These are phyloP conservation scores for Botryobasidium botryosum DNA, from an alignment of 768 basidiomycete species.

Conservation along the genomic window DNA sequence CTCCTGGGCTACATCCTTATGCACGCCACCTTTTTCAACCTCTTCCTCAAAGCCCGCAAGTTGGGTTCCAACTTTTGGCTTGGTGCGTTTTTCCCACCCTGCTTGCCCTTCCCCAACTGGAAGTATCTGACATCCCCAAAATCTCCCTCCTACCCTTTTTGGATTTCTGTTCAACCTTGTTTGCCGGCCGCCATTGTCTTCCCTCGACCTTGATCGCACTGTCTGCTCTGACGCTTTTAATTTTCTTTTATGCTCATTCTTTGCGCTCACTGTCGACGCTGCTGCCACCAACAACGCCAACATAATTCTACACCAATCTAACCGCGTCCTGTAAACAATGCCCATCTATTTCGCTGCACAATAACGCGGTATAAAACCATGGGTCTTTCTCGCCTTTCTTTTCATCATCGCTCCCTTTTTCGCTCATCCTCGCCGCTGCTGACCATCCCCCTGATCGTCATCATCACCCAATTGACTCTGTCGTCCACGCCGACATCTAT, in stretches of 20 bases:
- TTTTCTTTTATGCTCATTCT: not conserved
- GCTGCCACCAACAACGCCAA: not conserved
- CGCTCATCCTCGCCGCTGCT: too few relatives aligned
- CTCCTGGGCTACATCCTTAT: conserved; percentile 87
- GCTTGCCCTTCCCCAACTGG: conserved; percentile 1
- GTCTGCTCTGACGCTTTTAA: conserved; percentile 11
- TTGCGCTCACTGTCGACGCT: not conserved
- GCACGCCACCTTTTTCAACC: conserved; percentile 86
- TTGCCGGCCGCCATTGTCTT: not conserved
- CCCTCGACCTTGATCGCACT: conserved; percentile 10
- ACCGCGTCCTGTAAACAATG: too few relatives aligned
- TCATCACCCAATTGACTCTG: too few relatives aligned
- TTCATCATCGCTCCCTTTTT: too few relatives aligned
- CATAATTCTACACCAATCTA: not conserved
- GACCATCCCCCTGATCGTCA: too few relatives aligned
- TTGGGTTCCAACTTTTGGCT: conserved; percentile 67
- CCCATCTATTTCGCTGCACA: too few relatives aligned
- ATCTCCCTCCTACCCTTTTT: conserved; percentile 4
- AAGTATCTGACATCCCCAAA: too few relatives aligned
- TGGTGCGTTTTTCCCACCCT: conserved; percentile 16
- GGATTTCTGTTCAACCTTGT: conserved; percentile 4
- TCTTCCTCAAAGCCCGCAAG: conserved; percentile 74
- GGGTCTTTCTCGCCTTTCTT: too few relatives aligned
- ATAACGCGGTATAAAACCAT: too few relatives aligned
- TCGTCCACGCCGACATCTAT: too few relatives aligned